Conservation (phyloP, 805 yeast species). For the Wickerhamiella brachini region DNA sequence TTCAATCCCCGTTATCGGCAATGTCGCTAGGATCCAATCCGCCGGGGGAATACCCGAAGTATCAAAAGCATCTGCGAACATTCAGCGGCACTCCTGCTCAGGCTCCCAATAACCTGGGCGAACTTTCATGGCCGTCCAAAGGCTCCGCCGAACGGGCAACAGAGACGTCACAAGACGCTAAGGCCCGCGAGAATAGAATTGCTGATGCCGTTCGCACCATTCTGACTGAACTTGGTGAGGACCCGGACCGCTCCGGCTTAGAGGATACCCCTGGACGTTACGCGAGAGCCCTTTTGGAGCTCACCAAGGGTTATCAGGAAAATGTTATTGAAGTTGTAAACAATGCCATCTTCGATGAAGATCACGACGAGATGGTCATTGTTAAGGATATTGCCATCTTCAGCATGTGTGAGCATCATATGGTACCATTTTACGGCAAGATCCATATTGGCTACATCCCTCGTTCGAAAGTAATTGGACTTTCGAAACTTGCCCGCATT, state of each 20-base stretch:
- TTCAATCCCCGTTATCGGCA: conserved; percentile 3
- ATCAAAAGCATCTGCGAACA: conserved; percentile 17
- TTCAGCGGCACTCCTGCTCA: conserved; percentile 16
- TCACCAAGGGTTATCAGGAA: conserved; percentile 94
- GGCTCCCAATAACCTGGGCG: conserved; percentile 49
- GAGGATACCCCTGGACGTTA: conserved; percentile 91
- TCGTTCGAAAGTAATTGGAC: conserved; percentile 79
- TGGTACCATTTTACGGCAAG: conserved; percentile 94
- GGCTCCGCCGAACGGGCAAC: conserved; percentile 74
- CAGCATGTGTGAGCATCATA: conserved; percentile 92
- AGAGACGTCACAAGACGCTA: conserved; percentile 49
- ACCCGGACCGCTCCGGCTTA: conserved; percentile 74
- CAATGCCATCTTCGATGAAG: conserved; percentile 92
- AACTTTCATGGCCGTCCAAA: conserved; percentile 82
- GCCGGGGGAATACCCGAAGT: conserved; percentile 19
- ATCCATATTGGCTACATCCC: conserved; percentile 98
- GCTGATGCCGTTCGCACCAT: conserved; percentile 68
- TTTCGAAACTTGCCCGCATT: conserved; percentile 82
- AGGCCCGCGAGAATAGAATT: conserved; percentile 57
- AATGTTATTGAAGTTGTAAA: conserved; percentile 85
- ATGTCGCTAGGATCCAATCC: conserved; percentile 11
- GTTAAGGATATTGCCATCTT: conserved; percentile 88
- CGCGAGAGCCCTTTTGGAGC: conserved; percentile 89
- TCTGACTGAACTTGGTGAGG: conserved; percentile 81
- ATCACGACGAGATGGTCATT: conserved; percentile 98